Evolutionary conservation across 768 basidiomycete species (phyloP), one percentile per base, ranked within the genome.

Genomic region (Suillus variegatus): DNA sequence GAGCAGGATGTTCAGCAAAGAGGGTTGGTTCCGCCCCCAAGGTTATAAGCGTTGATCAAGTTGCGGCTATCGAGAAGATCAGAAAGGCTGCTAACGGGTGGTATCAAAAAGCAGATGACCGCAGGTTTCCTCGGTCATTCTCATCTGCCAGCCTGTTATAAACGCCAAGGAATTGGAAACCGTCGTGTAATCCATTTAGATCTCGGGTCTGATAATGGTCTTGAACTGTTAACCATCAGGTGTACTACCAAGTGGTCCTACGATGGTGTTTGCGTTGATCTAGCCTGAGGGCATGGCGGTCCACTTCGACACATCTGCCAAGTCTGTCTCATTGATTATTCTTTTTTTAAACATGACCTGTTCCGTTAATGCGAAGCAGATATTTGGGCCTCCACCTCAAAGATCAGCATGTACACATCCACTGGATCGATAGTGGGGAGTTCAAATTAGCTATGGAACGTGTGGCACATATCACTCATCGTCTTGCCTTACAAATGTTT

Each of bases 41-140:
- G 69, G 66, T 68, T n/a, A 81, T 79, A 76, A 73, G 78, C 0
- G 69, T 72, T 6, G 75, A 77, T 44, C 76, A 84, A 62, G 64
- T 86, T 36, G 71, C 62, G 0, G 82, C 81, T 4, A 82, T 81
- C 0, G 80, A 79, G 67, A 86, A 83, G 66, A 72, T 86, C 20
- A 69, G 78, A 32, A 79, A 76, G 65, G 82, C 82, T 54, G 80
- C 78, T 28, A 75, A 78, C 28, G 84, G 36, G 82, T 68, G 84
- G 84, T 0, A 86, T 87, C 62, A 79, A 68, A 67, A 84, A 85
- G 66, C 82, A 86, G 74, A 83, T 86, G 83, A 71, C 66, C 14
- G 80, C 81, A 62, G 56, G 75, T 75, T 57, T 64, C 64, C 51
- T 6, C 4, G n/a, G 16, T 18, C 16, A 32, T 41, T 18, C 4